These are phyloP conservation scores for Sporothrix brunneoviolacea DNA, from an alignment of 2,329 filamentous ascomycete species.

Conservation along the genomic window DNA sequence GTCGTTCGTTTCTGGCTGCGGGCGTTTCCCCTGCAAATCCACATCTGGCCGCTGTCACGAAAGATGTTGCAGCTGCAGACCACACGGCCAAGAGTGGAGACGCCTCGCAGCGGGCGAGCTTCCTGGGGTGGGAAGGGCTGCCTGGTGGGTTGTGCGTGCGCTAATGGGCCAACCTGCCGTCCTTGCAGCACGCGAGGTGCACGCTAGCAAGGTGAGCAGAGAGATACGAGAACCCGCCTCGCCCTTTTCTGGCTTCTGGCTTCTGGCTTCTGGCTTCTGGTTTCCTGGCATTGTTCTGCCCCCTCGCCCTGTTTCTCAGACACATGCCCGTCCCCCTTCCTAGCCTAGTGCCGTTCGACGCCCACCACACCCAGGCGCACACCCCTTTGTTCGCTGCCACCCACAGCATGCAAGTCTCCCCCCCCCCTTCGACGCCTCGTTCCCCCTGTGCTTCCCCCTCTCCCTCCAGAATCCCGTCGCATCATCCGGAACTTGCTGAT, in stretches of 20 bases:
- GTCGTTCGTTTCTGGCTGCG: too few species aligned
- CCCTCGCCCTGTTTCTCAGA: not conserved
- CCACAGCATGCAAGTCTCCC: not conserved
- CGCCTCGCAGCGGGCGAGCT: not conserved
- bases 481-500: too few species aligned
- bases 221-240: not conserved
- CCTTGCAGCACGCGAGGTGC: slow-evolving; percentile 9
- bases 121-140: slow-evolving; percentile 1
- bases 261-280: not conserved
- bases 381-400: not conserved
- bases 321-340: not conserved
- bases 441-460: too few species aligned
- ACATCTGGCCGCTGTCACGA: too few species aligned
- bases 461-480: too few species aligned
- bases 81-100: slow-evolving; percentile 1
- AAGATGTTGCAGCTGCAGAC: not conserved
- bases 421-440: too few species aligned
- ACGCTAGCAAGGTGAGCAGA: slow-evolving; percentile 12
- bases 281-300: not conserved
- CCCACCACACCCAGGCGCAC: not conserved
- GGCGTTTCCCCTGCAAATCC: too few species aligned
- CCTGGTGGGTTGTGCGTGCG: slow-evolving; percentile 7
- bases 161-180: slow-evolving; percentile 8
- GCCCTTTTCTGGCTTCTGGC: not conserved
- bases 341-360: not conserved